Evolutionary conservation across 2,329 filamentous ascomycete genomes (phyloP).

Genomic region (Penicillium sp.): DNA sequence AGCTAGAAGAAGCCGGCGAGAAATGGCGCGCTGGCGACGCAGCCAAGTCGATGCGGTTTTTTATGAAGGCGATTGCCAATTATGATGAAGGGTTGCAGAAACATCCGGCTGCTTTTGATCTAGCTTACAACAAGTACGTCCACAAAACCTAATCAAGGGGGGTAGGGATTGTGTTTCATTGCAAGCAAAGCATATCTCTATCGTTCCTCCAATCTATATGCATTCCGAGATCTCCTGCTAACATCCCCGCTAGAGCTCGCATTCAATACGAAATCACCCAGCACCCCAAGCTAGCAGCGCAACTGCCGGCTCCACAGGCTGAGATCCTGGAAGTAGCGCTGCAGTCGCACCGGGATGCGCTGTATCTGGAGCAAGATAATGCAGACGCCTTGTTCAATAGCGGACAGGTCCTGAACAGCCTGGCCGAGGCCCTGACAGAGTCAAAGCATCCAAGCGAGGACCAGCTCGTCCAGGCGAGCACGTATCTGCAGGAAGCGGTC

Average conservation of each 20-base stretch:
- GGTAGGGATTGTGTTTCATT: background rate
- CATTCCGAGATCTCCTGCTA: background rate
- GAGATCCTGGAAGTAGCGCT: constrained; percentile 67
- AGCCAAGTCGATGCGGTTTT: constrained; percentile 65
- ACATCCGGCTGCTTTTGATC: constrained; percentile 69
- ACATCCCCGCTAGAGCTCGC: constrained; percentile 59
- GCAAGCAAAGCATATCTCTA: background rate
- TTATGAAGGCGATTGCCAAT: constrained; percentile 67
- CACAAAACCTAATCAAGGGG: background rate
- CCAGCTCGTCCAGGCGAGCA: constrained; percentile 55
- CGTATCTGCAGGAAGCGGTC: constrained; percentile 65
- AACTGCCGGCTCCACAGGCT: constrained; percentile 60
- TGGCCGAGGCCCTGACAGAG: constrained; percentile 66
- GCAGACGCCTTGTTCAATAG: constrained; percentile 74
- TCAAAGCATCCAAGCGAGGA: constrained; percentile 54
- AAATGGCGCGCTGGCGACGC: constrained; percentile 77
- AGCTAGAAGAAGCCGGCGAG: constrained; percentile 72
- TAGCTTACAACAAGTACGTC: constrained; percentile 75
- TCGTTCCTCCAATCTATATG: background rate
- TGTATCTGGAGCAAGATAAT: constrained; percentile 66
- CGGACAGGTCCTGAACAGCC: constrained; percentile 69
- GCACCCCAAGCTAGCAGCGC: constrained; percentile 65
- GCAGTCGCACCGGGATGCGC: constrained; percentile 67
- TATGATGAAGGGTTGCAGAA: constrained; percentile 69
- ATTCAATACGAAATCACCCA: constrained; percentile 74